phyloP scores from a whole-genome alignment of 2,329 filamentous ascomycete species.

The Talaromyces albobiverticillius region DNA sequence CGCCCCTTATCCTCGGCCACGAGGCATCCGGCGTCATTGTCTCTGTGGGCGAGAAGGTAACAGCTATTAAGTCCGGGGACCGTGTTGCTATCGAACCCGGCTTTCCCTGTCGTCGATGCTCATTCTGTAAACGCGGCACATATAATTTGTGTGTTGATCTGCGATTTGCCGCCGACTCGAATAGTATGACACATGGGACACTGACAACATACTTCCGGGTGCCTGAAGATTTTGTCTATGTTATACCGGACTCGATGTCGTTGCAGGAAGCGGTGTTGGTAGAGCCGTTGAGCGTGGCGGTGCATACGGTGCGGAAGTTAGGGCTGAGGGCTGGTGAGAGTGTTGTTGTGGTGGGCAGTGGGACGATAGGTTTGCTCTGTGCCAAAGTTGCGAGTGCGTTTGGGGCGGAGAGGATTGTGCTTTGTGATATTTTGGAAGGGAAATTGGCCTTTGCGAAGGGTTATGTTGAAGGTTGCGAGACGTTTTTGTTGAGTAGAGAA shows the following conservation, averaged over 20 bases:
- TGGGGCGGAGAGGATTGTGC: not conserved
- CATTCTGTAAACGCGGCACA: constrained; percentile 33
- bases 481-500: not conserved
- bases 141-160: constrained; percentile 44
- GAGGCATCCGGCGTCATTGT: too few relatives aligned
- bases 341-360: constrained; percentile 61
- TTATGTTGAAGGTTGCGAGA: not conserved
- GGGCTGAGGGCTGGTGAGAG: constrained; percentile 39
- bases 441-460: not conserved
- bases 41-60: too few relatives aligned
- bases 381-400: not conserved
- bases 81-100: constrained; percentile 32
- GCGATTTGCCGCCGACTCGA: constrained; percentile 41
- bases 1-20: too few relatives aligned
- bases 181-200: constrained; percentile 38
- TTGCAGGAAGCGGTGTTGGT: constrained; percentile 46
- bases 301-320: constrained; percentile 43
- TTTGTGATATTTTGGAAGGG: not conserved
- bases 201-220: constrained; percentile 35
- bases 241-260: constrained; percentile 33
- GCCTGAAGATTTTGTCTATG: constrained; percentile 39
- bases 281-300: constrained; percentile 49
- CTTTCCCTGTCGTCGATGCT: constrained; percentile 33
- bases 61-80: too few relatives aligned
- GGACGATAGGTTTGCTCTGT: constrained; percentile 55